Evolutionary conservation across 345 rosid genomes (phyloP).

Genomic region (Populus tremula): DNA sequence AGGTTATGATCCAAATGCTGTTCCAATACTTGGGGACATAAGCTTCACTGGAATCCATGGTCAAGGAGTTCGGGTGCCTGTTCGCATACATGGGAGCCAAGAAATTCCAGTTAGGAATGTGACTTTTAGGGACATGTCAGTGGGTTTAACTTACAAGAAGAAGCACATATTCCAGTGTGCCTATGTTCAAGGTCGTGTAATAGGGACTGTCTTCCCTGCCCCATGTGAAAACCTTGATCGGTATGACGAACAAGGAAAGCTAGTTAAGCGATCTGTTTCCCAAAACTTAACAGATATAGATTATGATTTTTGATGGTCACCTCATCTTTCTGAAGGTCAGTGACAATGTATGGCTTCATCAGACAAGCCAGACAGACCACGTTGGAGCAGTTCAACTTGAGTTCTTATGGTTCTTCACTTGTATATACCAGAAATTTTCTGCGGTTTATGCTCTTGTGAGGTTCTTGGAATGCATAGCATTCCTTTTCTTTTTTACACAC

Average conservation of each 20-base stretch:
- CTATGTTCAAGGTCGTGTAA: constrained; percentile 76
- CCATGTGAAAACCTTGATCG: constrained; percentile 91
- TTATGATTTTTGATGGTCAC: constrained; percentile 53
- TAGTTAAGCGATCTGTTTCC: constrained; percentile 56
- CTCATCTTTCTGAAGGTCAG: constrained; percentile 3
- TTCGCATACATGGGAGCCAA: constrained; percentile 86
- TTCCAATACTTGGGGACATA: constrained; percentile 63
- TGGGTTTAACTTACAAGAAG: constrained; percentile 88
- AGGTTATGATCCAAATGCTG: constrained; percentile 70
- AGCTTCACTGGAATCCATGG: constrained; percentile 78
- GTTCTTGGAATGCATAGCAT: constrained; percentile 2
- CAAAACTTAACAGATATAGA: constrained; percentile 85
- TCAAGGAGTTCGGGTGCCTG: constrained; percentile 92
- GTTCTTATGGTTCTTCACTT: constrained; percentile 9
- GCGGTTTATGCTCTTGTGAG: constrained; percentile 5
- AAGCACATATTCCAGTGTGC: constrained; percentile 94
- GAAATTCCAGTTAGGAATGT: constrained; percentile 79
- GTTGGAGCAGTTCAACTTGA: constrained; percentile 18
- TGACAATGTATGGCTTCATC: constrained; percentile 3
- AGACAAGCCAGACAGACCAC: constrained; percentile 5
- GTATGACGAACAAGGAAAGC: constrained; percentile 67
- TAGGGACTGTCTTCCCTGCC: constrained; percentile 80
- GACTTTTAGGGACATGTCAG: constrained; percentile 79
- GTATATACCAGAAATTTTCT: constrained; percentile 26
- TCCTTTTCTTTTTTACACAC: no score